Base-by-base conservation (phyloP, 2,329 filamentous ascomycete genomes). In the Fusarium nisikadoi region DNA sequence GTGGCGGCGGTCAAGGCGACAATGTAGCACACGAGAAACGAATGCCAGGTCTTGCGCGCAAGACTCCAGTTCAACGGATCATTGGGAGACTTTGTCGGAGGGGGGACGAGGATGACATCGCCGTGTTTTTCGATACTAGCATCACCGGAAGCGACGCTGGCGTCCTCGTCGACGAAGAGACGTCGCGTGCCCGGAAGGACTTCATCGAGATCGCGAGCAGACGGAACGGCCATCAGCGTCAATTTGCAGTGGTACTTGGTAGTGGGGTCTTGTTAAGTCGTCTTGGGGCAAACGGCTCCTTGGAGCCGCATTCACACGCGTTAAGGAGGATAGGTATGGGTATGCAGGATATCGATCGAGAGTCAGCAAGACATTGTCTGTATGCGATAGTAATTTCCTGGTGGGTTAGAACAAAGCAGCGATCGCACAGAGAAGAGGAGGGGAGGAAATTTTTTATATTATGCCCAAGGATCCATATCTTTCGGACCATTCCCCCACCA, bases 1-100 rank as follows among this genome's bases (percentile, higher is more conserved):
- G 86, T 88, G 7, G 87, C 87, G 1, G 87, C 87, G 2, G 87
- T 89, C 54, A 89, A 75, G 2, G 83, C 87, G 6, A 87, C 86
- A 52, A 88, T 84, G 73, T 86, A 87, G 58, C 86, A 84, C 35
- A 88, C 84, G 9, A 89, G 79, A 10, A 82, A 78, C 10, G 85
- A 85, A 76, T 87, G 85, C 84, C 85, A 88, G 39, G 82, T 81
- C 75, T 86, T 86, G 72, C 86, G 83, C 55, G 79, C 72, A 55
- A 79, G 72, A 42, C 82, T 81, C 86, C 86, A 88, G 73, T 86
- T 86, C 65, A 88, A 79, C 25, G 86, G 86, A 72, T 88, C 86
- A 68, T 88, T 84, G 33, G 85, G 85, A 14, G 84, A 86, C 57
- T 82, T 78, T 17, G 85, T 86, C n/a, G 88, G 88, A 59, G 86